Evolutionary conservation across 2,329 filamentous ascomycete genomes (phyloP).

Genomic region (Hypoxylon sp.): DNA sequence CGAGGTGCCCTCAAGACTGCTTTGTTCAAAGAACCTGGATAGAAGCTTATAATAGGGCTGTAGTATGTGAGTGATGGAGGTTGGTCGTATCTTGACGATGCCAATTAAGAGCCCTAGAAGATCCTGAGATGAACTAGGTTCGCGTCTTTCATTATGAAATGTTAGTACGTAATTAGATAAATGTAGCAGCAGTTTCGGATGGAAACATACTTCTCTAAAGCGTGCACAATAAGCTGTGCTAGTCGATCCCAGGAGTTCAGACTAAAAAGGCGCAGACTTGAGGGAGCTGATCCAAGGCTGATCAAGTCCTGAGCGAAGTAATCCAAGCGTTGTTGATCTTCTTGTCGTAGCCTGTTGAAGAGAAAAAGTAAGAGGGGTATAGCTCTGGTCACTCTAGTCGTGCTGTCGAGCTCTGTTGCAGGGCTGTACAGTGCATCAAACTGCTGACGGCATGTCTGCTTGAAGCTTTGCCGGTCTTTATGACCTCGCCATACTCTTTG

Average conservation of each 20-base stretch:
- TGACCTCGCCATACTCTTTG: slow-evolving; percentile 88
- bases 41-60: slow-evolving; percentile 53
- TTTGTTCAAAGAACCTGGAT: slow-evolving; percentile 47
- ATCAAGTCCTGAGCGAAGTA: slow-evolving; percentile 55
- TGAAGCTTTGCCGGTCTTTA: slow-evolving; percentile 65
- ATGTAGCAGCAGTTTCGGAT: background rate
- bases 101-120: slow-evolving; percentile 51
- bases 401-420: slow-evolving; percentile 46
- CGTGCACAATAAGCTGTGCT: slow-evolving; percentile 41
- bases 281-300: slow-evolving; percentile 12
- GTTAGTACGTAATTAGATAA: slow-evolving; percentile 15
- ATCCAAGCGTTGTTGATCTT: slow-evolving; percentile 60
- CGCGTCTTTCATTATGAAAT: slow-evolving; percentile 33
- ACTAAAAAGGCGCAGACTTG: slow-evolving; percentile 33
- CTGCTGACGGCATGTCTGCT: slow-evolving; percentile 62
- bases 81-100: slow-evolving; percentile 44
- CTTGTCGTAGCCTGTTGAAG: slow-evolving; percentile 54
- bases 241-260: slow-evolving; percentile 39
- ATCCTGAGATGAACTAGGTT: slow-evolving; percentile 37
- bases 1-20: slow-evolving; percentile 30
- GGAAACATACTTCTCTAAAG: slow-evolving; percentile 42
- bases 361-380: slow-evolving; percentile 60
- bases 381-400: slow-evolving; percentile 46
- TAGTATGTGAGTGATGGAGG: slow-evolving; percentile 42
- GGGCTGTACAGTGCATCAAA: slow-evolving; percentile 69